Base-by-base conservation (phyloP, 768 basidiomycete species). In the Agrocybe pediades region DNA sequence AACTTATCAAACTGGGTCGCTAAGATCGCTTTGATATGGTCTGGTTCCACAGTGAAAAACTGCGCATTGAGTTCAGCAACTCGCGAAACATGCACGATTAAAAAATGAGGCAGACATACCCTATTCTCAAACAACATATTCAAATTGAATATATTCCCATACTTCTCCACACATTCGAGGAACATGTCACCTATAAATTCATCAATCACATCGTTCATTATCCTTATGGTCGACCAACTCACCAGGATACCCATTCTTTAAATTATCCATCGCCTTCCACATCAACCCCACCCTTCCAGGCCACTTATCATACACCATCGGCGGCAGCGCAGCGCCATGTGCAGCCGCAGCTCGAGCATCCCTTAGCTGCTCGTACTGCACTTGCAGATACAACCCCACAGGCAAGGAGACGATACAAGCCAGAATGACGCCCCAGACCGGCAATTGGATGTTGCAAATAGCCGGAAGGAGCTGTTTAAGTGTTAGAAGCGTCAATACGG, bases 1-100 rank as follows among this genome's bases (percentile, higher is more conserved):
- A 65, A 75, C n/a, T 62, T 63, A 19, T 68, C 66, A 50, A 75
- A 75, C 44, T 76, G 69, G 0, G 71, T 74, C 2, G 75, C 68
- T 1, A 77, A 60, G n/a, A 77, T 69, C 0, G 66, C 68, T 74
- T 83, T 81, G 64, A 80, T 70, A 42, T 80, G 68, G 36, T 78
- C 77, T 3, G 81, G 81, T 49, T 83, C 81, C 7, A 60, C 56
- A 1, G 80, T 82, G 9, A 81, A 59, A 47, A 81, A 61, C 78
- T 80, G 49, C 20, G 41, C 4, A 16, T 7, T 11, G 15, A 46
- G n/a, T 2, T 41, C 6, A 54, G 11, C 11, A 24, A 50, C 6
- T 6, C 7, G 23, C 41, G 27, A 45, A 30, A n/a, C 9, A 13
- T 26, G 25, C 30, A 30, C n/a, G 40, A 24, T 3, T 11, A 6